These are phyloP conservation scores for Typha latifolia DNA, from an alignment of 176 grass and related monocot species.

Conservation along the genomic window DNA sequence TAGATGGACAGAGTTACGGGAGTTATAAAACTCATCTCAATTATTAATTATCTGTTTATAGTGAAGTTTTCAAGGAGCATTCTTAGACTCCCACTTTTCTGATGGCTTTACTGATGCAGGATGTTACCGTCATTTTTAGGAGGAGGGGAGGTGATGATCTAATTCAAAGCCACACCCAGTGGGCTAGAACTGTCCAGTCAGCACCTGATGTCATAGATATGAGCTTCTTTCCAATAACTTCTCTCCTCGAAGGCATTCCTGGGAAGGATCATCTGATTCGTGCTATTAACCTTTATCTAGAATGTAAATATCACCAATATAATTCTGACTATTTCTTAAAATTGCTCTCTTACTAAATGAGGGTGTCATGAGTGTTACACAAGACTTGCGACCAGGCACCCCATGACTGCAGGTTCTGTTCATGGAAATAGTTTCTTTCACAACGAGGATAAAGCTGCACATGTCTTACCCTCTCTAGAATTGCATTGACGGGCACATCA, in stretches of 20 bases:
- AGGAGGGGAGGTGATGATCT: constrained; percentile 63
- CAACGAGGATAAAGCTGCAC: no score
- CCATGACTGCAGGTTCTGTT: no score
- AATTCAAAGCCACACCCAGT: constrained; percentile 42
- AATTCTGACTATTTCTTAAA: constrained; percentile 6
- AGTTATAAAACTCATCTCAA: no score
- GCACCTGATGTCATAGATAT: constrained; percentile 62
- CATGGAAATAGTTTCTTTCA: no score
- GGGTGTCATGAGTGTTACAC: background rate
- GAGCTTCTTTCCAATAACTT: constrained; percentile 47
- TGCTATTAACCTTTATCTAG: constrained; percentile 65
- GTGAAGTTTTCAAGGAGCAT: background rate
- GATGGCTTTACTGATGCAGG: constrained; percentile 36
- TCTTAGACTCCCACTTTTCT: constrained; percentile 1
- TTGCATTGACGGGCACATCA: background rate
- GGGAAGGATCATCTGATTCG: constrained; percentile 48
- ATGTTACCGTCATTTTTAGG: constrained; percentile 66
- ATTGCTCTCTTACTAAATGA: background rate
- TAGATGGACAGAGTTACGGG: no score
- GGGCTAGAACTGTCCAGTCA: constrained; percentile 37
- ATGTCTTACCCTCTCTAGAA: background rate
- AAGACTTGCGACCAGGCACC: background rate
- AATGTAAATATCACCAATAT: constrained; percentile 35
- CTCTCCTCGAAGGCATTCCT: constrained; percentile 38
- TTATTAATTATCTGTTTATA: no score